These are phyloP conservation scores for Diaporthe helianthi DNA, from an alignment of 2,329 filamentous ascomycete genomes.

Conservation along the genomic window DNA sequence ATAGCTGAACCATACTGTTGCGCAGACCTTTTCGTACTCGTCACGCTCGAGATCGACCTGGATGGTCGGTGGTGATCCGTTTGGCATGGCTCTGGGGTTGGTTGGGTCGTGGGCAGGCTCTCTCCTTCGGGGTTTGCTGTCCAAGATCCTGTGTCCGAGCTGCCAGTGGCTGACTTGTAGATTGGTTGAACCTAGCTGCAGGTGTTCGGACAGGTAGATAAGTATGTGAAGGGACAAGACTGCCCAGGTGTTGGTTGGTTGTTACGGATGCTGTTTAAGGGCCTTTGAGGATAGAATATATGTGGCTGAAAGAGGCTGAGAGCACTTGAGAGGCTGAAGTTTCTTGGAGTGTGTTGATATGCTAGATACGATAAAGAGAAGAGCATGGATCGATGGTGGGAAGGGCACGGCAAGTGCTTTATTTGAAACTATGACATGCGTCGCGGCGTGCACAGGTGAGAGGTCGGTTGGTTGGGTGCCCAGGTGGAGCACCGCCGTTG, in stretches of 20 bases:
- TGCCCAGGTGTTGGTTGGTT: background rate
- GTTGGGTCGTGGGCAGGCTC: background rate
- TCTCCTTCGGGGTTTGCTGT: too few species aligned
- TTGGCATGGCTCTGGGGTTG: background rate
- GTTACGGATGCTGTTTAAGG: background rate
- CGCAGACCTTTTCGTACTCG: slow-evolving; percentile 1
- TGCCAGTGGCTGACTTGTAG: slow-evolving; percentile 9
- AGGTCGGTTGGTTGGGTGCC: too few species aligned
- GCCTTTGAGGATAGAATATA: background rate
- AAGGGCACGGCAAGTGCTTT: slow-evolving; percentile 4
- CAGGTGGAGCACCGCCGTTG: background rate
- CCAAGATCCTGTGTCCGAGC: background rate
- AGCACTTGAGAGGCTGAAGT: background rate
- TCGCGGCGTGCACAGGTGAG: background rate
- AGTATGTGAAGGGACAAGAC: background rate
- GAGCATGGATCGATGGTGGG: slow-evolving; percentile 2
- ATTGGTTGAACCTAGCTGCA: background rate
- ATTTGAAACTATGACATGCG: slow-evolving; percentile 14
- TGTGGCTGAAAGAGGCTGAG: background rate
- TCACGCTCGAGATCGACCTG: slow-evolving; percentile 2
- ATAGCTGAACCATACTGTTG: slow-evolving; percentile 26
- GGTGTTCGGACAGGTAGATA: background rate
- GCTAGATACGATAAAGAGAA: slow-evolving; percentile 2
- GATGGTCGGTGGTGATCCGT: background rate
- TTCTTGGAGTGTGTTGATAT: background rate